These are phyloP conservation scores for Ophiostoma angusticollis DNA, from an alignment of 2,329 filamentous ascomycete species.

Conservation along the genomic window DNA sequence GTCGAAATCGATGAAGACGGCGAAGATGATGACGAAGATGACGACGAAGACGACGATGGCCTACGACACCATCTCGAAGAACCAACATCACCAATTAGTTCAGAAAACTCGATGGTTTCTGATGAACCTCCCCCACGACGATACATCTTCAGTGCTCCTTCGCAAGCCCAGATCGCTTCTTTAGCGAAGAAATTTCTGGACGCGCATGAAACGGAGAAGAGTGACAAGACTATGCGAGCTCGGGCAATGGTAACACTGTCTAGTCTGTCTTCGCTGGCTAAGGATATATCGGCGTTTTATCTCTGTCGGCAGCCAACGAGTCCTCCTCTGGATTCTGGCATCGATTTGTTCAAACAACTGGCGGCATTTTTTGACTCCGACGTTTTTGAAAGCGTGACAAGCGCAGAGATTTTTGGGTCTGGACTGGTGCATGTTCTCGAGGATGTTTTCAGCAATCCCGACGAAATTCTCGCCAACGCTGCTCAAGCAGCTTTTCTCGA, in stretches of 20 bases:
- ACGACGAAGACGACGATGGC: slow-evolving; percentile 41
- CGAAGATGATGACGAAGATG: slow-evolving; percentile 37
- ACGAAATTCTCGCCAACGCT: slow-evolving; percentile 46
- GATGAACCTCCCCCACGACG: slow-evolving; percentile 41
- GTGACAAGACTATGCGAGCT: slow-evolving; percentile 58
- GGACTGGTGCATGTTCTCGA: slow-evolving; percentile 77
- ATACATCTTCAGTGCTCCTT: slow-evolving; percentile 40
- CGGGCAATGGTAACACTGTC: slow-evolving; percentile 67
- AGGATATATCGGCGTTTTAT: slow-evolving; percentile 61
- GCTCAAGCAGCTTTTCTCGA: slow-evolving; percentile 78
- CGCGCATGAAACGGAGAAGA: slow-evolving; percentile 63
- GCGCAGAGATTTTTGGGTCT: slow-evolving; percentile 83
- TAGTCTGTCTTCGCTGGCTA: slow-evolving; percentile 57
- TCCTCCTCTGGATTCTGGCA: slow-evolving; percentile 37
- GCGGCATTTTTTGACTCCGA: slow-evolving; percentile 80
- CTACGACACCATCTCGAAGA: slow-evolving; percentile 37
- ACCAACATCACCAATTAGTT: slow-evolving; percentile 54
- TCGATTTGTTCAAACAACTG: slow-evolving; percentile 58
- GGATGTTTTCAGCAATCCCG: slow-evolving; percentile 63
- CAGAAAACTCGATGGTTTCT: slow-evolving; percentile 53
- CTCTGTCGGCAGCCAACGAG: slow-evolving; percentile 37
- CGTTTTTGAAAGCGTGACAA: slow-evolving; percentile 84
- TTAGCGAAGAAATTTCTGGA: slow-evolving; percentile 76
- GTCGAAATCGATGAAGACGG: slow-evolving; percentile 29
- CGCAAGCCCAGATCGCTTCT: slow-evolving; percentile 57